Evolutionary conservation across 208 protist genomes (phyloP).

Genomic region (Wallacemonas sp.): DNA sequence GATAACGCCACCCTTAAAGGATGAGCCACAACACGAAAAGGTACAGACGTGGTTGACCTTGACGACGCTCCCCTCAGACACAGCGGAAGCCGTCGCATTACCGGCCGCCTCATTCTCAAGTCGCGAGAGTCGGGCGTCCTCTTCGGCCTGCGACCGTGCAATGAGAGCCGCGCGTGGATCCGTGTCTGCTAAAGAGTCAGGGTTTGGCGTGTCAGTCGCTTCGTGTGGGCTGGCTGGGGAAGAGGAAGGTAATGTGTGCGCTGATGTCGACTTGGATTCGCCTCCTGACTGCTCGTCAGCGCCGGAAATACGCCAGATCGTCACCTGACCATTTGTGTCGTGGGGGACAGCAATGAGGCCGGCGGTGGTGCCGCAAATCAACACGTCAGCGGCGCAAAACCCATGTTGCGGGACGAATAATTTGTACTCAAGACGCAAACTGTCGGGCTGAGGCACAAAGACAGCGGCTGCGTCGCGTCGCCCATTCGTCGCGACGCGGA

Average conservation of each 20-base stretch:
- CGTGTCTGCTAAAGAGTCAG: constrained; percentile 25
- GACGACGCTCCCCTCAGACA: constrained; percentile 15
- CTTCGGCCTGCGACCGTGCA: constrained; percentile 25
- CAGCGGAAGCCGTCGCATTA: neutral
- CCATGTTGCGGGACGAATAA: constrained; percentile 71
- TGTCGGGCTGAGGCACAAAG: neutral
- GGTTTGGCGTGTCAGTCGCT: neutral
- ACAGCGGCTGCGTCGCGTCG: constrained; percentile 8
- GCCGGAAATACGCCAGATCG: constrained; percentile 31
- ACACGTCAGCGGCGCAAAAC: constrained; percentile 52
- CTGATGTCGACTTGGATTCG: neutral
- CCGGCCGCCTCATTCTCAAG: neutral
- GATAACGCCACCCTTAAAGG: constrained; percentile 75
- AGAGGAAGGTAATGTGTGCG: too few relatives aligned
- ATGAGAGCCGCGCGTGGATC: constrained; percentile 46
- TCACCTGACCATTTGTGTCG: constrained; percentile 51
- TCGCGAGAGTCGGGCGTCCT: neutral
- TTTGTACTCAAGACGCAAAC: constrained; percentile 34
- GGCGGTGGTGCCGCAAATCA: constrained; percentile 15
- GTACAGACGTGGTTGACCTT: constrained; percentile 24
- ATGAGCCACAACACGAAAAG: constrained; percentile 41
- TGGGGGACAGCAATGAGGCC: constrained; percentile 49
- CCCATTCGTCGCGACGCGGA: constrained; percentile 4
- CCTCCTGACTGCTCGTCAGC: neutral
- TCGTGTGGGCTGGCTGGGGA: neutral